Evolutionary conservation across 257 asterid genomes (phyloP), one percentile per base, ranked within the genome.

Genomic region (Nicotiana benthamiana): DNA sequence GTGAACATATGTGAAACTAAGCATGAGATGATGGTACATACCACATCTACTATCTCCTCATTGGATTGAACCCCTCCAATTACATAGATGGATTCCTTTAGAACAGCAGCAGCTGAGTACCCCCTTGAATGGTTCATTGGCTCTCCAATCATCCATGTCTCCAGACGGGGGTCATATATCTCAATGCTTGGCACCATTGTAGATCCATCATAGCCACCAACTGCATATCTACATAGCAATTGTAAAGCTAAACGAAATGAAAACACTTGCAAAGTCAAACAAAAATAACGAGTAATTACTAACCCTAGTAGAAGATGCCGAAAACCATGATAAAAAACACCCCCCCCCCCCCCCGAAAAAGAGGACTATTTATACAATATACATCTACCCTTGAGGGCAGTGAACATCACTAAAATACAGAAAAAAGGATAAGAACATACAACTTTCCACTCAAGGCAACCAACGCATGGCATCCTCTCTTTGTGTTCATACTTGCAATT

Each of bases 131-230:
- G 82, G 40, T 82, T 89, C 97, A 94, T 83, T 3, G 97, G 89
- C 82, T 89, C 90, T 53, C 88, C 92, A 10, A 40, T 13, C 82
- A 86, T 86, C 98, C 97, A 93, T 77, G 61, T 87, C 20, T 87
- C 97, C 46, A 83, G 28, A 62, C 94, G 94, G 84, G 97, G 96
- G 59, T 93, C 97, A 28, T 90, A 93, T 56, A 94, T 89, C 83
- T 94, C 98, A 56, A 92, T 83, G 46, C 85, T 90, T 1, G 89
- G 70, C 51, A 87, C 84, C 96, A 90, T 91, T 10, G 57, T 56
- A 76, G 74, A 77, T 66, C 92, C 97, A 87, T 91, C 91, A 80
- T 57, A 89, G 53, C 98, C 98, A 59, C 98, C 97, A 28, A 94
- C 20, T 13, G 91, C 95, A 48, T 94, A 94, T 85, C 98, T 94